Evolutionary conservation across 2,329 filamentous ascomycete genomes (phyloP), one percentile per base, ranked within the genome.

Genomic region (Arthrocladium fulminans): DNA sequence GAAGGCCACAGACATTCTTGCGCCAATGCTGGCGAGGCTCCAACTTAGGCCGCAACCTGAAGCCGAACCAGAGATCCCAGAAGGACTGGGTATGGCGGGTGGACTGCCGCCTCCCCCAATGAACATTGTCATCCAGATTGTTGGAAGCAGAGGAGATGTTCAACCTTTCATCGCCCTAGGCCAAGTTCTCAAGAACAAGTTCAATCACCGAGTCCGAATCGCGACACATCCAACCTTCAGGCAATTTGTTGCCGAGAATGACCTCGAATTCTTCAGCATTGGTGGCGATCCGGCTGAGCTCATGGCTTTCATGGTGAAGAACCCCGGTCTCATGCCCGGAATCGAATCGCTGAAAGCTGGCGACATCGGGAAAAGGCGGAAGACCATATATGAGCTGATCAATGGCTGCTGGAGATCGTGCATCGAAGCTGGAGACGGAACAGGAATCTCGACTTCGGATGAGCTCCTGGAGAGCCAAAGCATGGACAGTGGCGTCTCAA

Each of bases 251-350:
- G 75, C 80, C 51, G 77, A 84, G 45, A 80, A 81, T 61, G 82
- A 75, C 0, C 73, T 89, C 12, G 85, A 88, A 58, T 89, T 88
- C 64, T 88, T 84, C 64, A 77, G 69, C 52, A 84, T 88, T 45
- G 83, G 84, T n/a, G 84, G 84, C 2, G 83, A 88, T 61, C 84
- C 84, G 1, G 76, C 80, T 1, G 77, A 85, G 59, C 70, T 88
- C 37, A 88, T 88, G 84, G 86, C 87, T 2, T 94, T 90, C 59
- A 94, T 94, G 87, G 87, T 92, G 39, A 89, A 89, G 65, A 85
- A 92, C 57, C 86, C 88, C 0, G 86, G 87, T 0, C 70, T 94
- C 25, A 87, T 94, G 82, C 88, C 88, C 1, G 84, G 84, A 0
- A 79, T 90, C 50, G 83, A 89, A 42, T 81, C 84, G 1, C 66